Evolutionary conservation across 2,329 filamentous ascomycete genomes (phyloP), one percentile per base, ranked within the genome.

Genomic region (Fusarium sp.): DNA sequence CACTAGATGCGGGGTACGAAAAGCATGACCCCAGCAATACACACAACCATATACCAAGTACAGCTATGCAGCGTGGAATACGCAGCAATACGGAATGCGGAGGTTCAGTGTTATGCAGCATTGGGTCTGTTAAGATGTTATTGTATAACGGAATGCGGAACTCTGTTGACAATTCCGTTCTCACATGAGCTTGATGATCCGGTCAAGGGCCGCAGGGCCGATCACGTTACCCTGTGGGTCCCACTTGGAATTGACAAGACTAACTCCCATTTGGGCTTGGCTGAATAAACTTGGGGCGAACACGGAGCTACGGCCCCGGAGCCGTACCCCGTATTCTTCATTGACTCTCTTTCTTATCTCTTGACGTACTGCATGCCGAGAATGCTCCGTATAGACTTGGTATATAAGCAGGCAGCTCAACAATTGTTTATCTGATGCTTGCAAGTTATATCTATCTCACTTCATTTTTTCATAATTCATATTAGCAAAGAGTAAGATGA

Each of bases 221-320:
- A 62, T 62, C 60, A 62, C 36, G 60, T 62, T 55, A 62, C 40
- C 16, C 33, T 62, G 9, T 55, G 29, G 35, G 22, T 40, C 46
- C 22, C 49, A 40, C 24, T 12, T 31, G 31, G 16, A 42, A 16
- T 62, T 38, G 31, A 35, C 17, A 33, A 33, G 17, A 31, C 60
- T 33, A 62, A 40, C 46, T 55, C 20, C 7, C 4, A n/a, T 27
- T 22, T 24, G 24, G 20, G 35, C 20, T 53, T 42, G 46, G 58
- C 31, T 61, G 31, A 61, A 38, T 27, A 38, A 51, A 17, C 42
- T 36, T 11, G 29, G 33, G 35, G 33, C 35, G 36, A 10, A 24
- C 59, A 62, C 46, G 60, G 60, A 62, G 60, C 33, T 40, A 42
- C 60, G 60, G 60, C 24, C 60, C n/a, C 60, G 60, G 60, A 62